Base-by-base conservation (phyloP, 192 early-diverging fungal species). In the Mortierella alpina region DNA sequence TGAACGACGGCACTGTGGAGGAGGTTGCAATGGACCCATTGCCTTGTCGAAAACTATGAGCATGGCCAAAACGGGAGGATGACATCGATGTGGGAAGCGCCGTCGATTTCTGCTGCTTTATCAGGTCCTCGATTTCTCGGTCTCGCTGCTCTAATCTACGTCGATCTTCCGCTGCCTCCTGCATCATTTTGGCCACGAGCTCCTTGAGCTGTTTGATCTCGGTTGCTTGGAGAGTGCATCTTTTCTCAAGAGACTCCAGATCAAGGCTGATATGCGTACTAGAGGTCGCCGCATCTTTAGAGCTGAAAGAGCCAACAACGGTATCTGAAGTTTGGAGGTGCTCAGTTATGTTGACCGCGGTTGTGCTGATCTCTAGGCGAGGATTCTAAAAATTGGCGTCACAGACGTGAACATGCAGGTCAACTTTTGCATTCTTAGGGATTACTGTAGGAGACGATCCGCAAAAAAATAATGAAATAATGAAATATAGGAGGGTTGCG, bases 181-280 rank as follows among this genome's bases (percentile, higher is more conserved):
- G 64, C 12, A 70, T 14, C 58, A 80, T 46, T 41, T 57, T 72
- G 40, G 77, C 51, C 49, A 80, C 51, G 6, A 68, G 48, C 11
- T 72, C 70, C 66, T 72, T 80, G 46, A 80, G 66, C 17, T 80
- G 77, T 12, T 52, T 47, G 15, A 80, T 80, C 59, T 80, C 77
- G 18, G 53, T 18, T 2, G 66, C 63, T 56, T 80, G 77, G 15
- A 70, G 77, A 44, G 63, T 41, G 22, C 70, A 80, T 48, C 64
- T 80, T 31, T 65, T 64, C 22, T 80, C 70, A 47, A 80, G 54
- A 6, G 50, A 17, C 0, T 69, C 55, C n/a, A 68, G 10, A n/a
- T 72, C 70, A 23, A 53, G 7, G 31, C 61, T 59, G 46, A 13
- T 69, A 17, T n/a, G 59, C 56, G 44, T 48, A 17, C 14, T 46